Base-by-base conservation (phyloP, 2,329 filamentous ascomycete genomes). In the Falciphora oryzae region DNA sequence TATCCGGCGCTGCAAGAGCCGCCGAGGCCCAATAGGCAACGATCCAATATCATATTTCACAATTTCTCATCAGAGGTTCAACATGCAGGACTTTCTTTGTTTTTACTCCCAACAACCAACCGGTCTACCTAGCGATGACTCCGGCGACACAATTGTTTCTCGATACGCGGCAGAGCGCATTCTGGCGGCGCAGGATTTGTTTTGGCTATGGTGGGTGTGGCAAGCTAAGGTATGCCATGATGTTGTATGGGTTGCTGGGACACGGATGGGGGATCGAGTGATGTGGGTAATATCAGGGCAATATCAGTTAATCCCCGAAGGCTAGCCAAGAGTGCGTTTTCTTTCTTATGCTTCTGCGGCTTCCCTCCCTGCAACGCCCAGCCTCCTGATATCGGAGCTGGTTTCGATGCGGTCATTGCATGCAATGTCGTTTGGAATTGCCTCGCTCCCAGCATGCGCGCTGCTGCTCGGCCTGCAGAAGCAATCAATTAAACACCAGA, bases 271-370 rank as follows among this genome's bases (percentile, higher is more conserved):
- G 44, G 18, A 53, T 53, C 18, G 44, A 53, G 6, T 53, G 22
- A 22, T 25, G 44, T 53, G 44, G 44, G 57, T 28, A 58, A 58
- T 58, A 58, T 28, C 57, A 58, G 29, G 13, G 57, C 57, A 58
- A 58, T 58, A 58, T 58, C 57, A 28, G 27, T 28, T 22, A 58
- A 58, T 58, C 29, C 25, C 57, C 57, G 57, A 58, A 58, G 57
- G 25, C 57, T 58, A 1, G 57, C 27, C 57, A 53, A 53, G 44
- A 53, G 22, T 7, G 44, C 44, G 22, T 53, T 22, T 53, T 53
- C 14, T 53, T 53, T 11, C 16, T 10, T 25, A 22, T 11, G 1
- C 5, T 53, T 16, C 44, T 53, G 44, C 44, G 22, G 38, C 38
- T 18, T 25, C 22, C 18, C 44, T 50, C 44, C 44, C 44, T 53